Percentiles rank a stretch among this genome's conserved stretches.
These are phyloP conservation scores for Pleomassaria siparia DNA, from an alignment of 2,329 filamentous ascomycete species.

Conservation along the genomic window DNA sequence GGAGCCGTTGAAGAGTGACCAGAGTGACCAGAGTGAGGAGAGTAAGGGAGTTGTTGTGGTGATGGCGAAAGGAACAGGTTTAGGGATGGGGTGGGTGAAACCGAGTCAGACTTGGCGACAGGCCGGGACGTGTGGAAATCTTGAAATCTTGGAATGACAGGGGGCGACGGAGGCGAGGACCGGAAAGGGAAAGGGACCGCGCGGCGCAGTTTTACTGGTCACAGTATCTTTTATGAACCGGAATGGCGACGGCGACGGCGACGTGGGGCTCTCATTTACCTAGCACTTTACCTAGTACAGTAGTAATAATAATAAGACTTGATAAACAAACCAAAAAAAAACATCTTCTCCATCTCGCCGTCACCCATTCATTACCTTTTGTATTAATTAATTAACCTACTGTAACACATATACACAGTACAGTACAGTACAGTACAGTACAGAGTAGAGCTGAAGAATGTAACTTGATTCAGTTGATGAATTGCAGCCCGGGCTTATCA, in stretches of 20 bases:
- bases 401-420: too few species aligned
- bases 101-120: not conserved
- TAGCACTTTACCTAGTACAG: too few species aligned
- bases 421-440: too few species aligned
- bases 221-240: not conserved
- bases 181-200: not conserved
- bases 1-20: constrained; percentile 19
- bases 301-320: too few species aligned
- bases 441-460: constrained; percentile 23
- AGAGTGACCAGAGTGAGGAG: too few species aligned
- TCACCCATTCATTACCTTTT: too few species aligned
- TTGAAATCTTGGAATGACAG: too few species aligned
- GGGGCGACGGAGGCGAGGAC: not conserved
- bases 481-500: constrained; percentile 15
- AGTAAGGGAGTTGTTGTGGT: constrained; percentile 17
- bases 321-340: not conserved
- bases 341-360: too few species aligned
- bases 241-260: too few species aligned
- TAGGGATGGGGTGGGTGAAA: constrained; percentile 13
- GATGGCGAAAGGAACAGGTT: constrained; percentile 24
- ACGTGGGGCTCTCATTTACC: too few species aligned
- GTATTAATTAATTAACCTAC: too few species aligned
- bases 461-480: constrained; percentile 15
- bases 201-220: not conserved
- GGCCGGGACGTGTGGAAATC: constrained; percentile 1